Conservation (phyloP, 345 rosid species). For the Acer saccharum region DNA sequence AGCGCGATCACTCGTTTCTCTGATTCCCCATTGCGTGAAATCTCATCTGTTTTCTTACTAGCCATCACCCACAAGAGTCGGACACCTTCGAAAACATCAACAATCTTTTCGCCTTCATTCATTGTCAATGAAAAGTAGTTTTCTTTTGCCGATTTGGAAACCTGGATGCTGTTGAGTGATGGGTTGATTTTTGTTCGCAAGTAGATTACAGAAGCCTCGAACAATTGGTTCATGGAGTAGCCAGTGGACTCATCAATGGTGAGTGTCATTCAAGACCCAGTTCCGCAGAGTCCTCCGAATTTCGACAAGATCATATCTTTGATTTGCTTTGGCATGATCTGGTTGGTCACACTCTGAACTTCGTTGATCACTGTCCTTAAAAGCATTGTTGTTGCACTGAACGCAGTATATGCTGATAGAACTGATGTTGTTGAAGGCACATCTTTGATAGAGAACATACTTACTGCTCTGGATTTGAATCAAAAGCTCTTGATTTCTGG, state of each 20-base stretch:
- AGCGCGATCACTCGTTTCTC: conserved; percentile 10
- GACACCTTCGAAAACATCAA: conserved; percentile 26
- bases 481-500: background rate
- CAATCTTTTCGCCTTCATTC: conserved; percentile 20
- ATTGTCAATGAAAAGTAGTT: conserved; percentile 11
- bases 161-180: conserved; percentile 12
- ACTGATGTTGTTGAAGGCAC: conserved; percentile 27
- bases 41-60: conserved; percentile 10
- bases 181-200: conserved; percentile 23
- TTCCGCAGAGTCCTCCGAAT: conserved; percentile 10
- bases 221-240: conserved; percentile 14
- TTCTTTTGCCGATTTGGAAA: conserved; percentile 16
- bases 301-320: conserved; percentile 5
- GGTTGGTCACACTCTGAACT: conserved; percentile 13
- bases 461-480: background rate
- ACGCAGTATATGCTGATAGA: conserved; percentile 18
- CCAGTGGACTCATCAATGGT: conserved; percentile 11
- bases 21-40: background rate
- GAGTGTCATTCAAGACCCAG: conserved; percentile 1
- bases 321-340: conserved; percentile 19
- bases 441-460: conserved; percentile 22
- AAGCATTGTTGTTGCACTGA: conserved; percentile 27
- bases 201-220: conserved; percentile 20
- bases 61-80: conserved; percentile 23
- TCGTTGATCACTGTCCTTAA: conserved; percentile 15